Evolutionary conservation across 2,329 filamentous ascomycete species (phyloP), one percentile per base, ranked within the genome.

Genomic region (Clonostachys rhizophaga): DNA sequence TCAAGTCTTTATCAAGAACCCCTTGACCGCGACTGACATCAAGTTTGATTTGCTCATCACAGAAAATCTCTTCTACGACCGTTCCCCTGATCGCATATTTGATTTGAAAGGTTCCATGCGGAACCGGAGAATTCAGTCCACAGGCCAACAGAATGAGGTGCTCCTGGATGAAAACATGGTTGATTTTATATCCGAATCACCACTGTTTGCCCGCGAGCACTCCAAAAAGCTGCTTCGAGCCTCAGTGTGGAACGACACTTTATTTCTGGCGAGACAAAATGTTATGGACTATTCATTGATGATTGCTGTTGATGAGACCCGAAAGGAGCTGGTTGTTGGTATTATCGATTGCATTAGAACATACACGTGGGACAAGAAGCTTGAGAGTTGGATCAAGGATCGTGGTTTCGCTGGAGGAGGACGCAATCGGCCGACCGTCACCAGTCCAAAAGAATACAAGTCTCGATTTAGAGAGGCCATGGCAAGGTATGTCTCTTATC

Each of bases 321-420:
- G 84, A 52, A 91, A 92, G 58, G 92, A 99, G 68, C 81, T 99
- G 13, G 90, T 97, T 13, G 91, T 99, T 3, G 94, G 94, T 5
- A 97, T 99, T 59, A 97, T 99, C 54, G 92, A 99, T 65, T 97
- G 94, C 64, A 97, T 99, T 55, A 84, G 94, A 47, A 99, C 94
- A 0, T 99, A 97, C 63, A 99, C 94, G 0, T 99, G 94, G 91
- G 94, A 99, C 72, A 99, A 99, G 76, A 96, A 96, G 64, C 80
- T 99, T n/a, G 94, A 99, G 71, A 94, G 87, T 47, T 99, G 94
- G 94, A 96, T 99, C 78, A 99, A 99, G 68, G 91, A 97, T 61
- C 87, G 92, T 37, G 94, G 89, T 1, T 90, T 91, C 58, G 87
- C 81, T 1, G 83, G 84, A 6, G 83, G 85, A 49, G 84, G 85